These are phyloP conservation scores for Leccinum uliginosum DNA, from an alignment of 768 basidiomycete genomes.

Conservation along the genomic window DNA sequence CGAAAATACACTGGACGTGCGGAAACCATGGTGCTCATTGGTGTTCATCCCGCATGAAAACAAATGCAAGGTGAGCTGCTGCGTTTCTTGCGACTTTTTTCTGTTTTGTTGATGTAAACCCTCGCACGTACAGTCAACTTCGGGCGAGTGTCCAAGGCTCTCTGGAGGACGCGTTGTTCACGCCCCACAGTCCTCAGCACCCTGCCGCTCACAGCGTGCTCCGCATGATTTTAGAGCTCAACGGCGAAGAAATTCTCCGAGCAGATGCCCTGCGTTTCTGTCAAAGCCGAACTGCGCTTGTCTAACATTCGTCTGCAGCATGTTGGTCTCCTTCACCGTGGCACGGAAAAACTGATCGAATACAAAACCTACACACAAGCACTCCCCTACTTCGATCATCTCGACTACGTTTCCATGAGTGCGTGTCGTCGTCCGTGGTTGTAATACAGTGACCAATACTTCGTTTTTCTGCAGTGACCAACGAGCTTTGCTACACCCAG, in stretches of 20 bases:
- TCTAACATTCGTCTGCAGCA: slow-evolving; percentile 48
- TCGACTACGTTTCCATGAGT: slow-evolving; percentile 99
- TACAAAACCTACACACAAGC: slow-evolving; percentile 99
- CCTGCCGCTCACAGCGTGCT: slow-evolving; percentile 98
- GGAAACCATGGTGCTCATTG: slow-evolving; percentile 8
- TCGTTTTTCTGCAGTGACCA: slow-evolving; percentile 72
- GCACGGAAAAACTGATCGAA: slow-evolving; percentile 98
- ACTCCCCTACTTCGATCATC: slow-evolving; percentile 95
- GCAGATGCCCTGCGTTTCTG: slow-evolving; percentile 66
- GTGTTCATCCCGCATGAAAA: slow-evolving; percentile 18
- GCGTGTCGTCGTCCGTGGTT: slow-evolving; percentile 25
- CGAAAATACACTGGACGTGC: neutral
- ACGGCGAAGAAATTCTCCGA: slow-evolving; percentile 91
- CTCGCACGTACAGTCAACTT: slow-evolving; percentile 73
- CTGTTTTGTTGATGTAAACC: slow-evolving; percentile 6
- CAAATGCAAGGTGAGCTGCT: slow-evolving; percentile 1
- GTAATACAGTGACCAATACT: neutral
- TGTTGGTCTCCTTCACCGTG: slow-evolving; percentile 92
- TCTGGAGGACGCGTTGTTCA: neutral
- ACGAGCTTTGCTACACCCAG: slow-evolving; percentile 94
- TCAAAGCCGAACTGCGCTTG: neutral
- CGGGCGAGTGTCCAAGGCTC: slow-evolving; percentile 45
- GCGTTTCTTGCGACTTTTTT: neutral
- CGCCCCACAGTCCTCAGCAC: slow-evolving; percentile 66
- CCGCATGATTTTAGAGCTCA: slow-evolving; percentile 94